Evolutionary conservation across 148 eudicot species (phyloP).

Genomic region (Gaultheria prostrata): DNA sequence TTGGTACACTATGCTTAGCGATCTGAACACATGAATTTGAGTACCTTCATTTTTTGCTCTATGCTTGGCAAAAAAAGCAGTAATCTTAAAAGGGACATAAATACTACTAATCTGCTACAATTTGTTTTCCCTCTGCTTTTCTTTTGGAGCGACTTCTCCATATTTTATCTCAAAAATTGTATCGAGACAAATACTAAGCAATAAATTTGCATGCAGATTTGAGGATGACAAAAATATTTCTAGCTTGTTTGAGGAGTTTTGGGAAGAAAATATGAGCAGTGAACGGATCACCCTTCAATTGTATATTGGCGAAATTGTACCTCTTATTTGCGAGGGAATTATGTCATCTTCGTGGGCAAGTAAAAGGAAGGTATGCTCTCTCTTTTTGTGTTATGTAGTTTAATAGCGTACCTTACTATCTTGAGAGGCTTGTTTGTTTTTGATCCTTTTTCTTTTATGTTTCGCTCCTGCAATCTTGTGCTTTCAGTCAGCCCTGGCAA

Average conservation of each 20-base stretch:
- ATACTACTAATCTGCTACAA: neutral
- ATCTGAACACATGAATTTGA: neutral
- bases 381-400: neutral
- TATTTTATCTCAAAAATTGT: neutral
- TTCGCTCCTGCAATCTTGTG: slow-evolving; percentile 10
- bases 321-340: slow-evolving; percentile 68
- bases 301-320: slow-evolving; percentile 75
- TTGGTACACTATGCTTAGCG: neutral
- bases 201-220: slow-evolving; percentile 53
- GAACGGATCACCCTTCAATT: slow-evolving; percentile 85
- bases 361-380: slow-evolving; percentile 61
- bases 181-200: neutral
- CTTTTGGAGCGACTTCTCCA: neutral
- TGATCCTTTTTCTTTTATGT: slow-evolving; percentile 4
- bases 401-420: neutral
- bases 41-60: neutral
- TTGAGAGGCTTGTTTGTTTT: neutral
- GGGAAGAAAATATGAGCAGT: slow-evolving; percentile 94
- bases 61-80: neutral
- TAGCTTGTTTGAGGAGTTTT: slow-evolving; percentile 74
- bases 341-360: slow-evolving; percentile 81
- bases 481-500: slow-evolving; percentile 77
- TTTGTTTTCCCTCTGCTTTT: neutral
- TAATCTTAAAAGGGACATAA: neutral
- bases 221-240: slow-evolving; percentile 90